These are phyloP conservation scores for Pistacia atlantica DNA, from an alignment of 345 rosid genomes.

Conservation along the genomic window DNA sequence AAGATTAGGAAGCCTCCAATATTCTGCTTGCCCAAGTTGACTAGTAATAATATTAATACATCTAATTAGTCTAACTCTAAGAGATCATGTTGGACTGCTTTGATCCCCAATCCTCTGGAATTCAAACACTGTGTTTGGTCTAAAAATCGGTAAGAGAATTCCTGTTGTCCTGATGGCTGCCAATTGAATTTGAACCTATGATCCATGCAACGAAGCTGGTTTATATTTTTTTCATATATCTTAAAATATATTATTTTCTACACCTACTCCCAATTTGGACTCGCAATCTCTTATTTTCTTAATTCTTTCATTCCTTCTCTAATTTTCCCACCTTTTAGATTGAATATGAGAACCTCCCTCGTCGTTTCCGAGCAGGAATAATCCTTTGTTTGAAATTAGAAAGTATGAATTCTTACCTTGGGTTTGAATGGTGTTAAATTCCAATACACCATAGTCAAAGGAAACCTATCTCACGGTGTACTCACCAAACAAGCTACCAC, in stretches of 20 bases:
- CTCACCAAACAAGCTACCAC: not conserved
- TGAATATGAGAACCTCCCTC: constrained; percentile 25
- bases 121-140: too few relatives aligned
- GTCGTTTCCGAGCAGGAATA: constrained; percentile 27
- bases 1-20: too few relatives aligned
- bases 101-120: too few relatives aligned
- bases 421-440: not conserved
- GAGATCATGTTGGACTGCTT: too few relatives aligned
- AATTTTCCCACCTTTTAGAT: not conserved
- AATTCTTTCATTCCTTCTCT: not conserved
- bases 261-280: constrained; percentile 36
- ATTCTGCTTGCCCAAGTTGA: too few relatives aligned
- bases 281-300: constrained; percentile 10
- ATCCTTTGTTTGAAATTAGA: not conserved
- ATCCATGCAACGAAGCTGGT: not conserved
- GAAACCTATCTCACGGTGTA: not conserved
- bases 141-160: too few relatives aligned
- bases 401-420: not conserved
- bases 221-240: not conserved
- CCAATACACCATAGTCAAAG: constrained; percentile 23
- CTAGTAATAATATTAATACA: too few relatives aligned
- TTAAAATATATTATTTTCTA: not conserved
- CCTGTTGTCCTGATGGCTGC: too few relatives aligned
- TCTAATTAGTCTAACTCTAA: too few relatives aligned
- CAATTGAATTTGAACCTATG: too few relatives aligned